Conservation (phyloP, 352 stramenopile species). For the Thalassiosira livingstoniorum region DNA sequence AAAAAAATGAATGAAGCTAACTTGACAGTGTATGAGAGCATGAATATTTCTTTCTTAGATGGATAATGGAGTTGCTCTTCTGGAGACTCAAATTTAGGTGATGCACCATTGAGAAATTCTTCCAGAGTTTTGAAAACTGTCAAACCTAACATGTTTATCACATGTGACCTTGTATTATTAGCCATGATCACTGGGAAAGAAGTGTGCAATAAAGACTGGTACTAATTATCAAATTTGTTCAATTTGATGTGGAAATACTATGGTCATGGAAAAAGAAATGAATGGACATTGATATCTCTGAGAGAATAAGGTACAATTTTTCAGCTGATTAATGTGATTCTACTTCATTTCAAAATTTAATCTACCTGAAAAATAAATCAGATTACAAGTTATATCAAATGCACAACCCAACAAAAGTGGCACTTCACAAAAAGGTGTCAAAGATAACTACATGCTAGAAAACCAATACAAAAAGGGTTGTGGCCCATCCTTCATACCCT, state of each 20-base stretch:
- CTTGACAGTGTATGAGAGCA: neutral
- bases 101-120: no score
- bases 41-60: constrained; percentile 1
- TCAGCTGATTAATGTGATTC: no score
- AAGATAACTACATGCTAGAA: constrained; percentile 7
- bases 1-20: constrained; percentile 9
- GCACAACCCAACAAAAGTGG: neutral
- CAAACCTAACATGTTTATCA: neutral
- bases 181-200: constrained; percentile 22
- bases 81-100: no score
- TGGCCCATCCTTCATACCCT: constrained; percentile 20
- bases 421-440: neutral
- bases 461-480: constrained; percentile 6
- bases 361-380: no score
- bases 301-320: neutral
- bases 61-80: no score
- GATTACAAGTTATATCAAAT: no score
- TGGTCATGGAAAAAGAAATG: neutral
- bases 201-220: constrained; percentile 15
- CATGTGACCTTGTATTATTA: constrained; percentile 26
- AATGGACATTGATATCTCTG: neutral
- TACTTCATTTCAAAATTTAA: no score
- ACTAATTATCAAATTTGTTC: constrained; percentile 15
- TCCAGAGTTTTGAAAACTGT: no score
- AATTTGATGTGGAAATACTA: constrained; percentile 8